A percentile compares a stretch with the other conserved stretches of the same genome.
Conservation (phyloP, 495 filamentous ascomycete species). For the Lophiostoma macrostomum region DNA sequence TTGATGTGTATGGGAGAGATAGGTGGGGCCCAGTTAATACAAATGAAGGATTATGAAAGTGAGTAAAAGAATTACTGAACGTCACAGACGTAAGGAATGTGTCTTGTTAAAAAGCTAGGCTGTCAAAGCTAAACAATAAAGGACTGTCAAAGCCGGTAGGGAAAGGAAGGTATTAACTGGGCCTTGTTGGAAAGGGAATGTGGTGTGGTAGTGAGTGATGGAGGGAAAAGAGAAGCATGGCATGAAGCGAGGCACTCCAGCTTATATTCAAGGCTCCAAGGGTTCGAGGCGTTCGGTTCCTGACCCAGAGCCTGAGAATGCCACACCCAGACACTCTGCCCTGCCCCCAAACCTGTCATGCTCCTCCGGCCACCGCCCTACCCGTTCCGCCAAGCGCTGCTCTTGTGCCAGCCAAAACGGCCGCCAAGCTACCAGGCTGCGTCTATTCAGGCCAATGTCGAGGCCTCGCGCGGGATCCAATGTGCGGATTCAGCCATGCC, state of each 20-base stretch:
- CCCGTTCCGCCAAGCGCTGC: slow-evolving; percentile 11
- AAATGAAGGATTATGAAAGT: slow-evolving; percentile 26
- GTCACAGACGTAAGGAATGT: slow-evolving; percentile 30
- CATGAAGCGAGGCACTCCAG: neutral
- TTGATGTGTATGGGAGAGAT: slow-evolving; percentile 2
- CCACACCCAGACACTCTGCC: neutral
- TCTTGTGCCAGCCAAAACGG: slow-evolving; percentile 9
- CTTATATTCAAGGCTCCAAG: too few species aligned
- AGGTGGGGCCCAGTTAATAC: slow-evolving; percentile 25
- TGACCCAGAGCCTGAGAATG: too few species aligned
- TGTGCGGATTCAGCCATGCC: slow-evolving; percentile 7
- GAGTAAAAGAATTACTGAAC: slow-evolving; percentile 20
- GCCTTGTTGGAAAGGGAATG: slow-evolving; percentile 14
- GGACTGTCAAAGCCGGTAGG: slow-evolving; percentile 31
- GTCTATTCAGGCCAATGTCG: neutral
- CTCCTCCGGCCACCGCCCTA: slow-evolving; percentile 6
- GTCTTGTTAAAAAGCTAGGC: neutral
- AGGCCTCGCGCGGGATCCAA: neutral
- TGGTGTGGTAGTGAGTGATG: slow-evolving; percentile 18
- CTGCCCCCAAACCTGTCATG: slow-evolving; percentile 4
- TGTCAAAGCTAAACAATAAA: slow-evolving; percentile 4
- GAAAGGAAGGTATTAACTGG: slow-evolving; percentile 26
- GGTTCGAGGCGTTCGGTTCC: too few species aligned
- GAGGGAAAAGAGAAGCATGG: slow-evolving; percentile 1
- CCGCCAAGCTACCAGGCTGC: slow-evolving; percentile 14